Base-by-base conservation (phyloP, 306 rosid genomes). In the Trifolium subterraneum region DNA sequence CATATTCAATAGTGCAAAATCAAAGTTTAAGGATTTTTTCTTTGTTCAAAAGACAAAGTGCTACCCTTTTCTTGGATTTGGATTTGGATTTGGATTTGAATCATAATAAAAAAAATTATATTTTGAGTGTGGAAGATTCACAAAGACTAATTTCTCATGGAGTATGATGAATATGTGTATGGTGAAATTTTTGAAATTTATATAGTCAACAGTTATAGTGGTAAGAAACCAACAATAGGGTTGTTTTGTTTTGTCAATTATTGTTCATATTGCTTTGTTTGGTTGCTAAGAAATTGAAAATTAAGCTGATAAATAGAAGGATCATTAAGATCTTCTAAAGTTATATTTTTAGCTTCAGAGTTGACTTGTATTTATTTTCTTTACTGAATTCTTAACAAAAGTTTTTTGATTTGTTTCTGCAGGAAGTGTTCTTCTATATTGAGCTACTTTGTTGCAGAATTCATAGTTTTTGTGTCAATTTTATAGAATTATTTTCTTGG, bases 121-220 rank as follows among this genome's bases (percentile, higher is more conserved):
- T 33, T 10, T 56, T 74, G 38, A 39, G 65, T 68, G 11, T 72
- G 27, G 15, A 66, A 39, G 71, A 52, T 39, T 78, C 63, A 72
- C 23, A 39, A 5, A 9, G 5, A 48, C 36, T 22, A 11, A 70
- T 50, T 35, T 78, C 56, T 76, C 39, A 93, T 89, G 98, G 96
- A 85, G 72, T 81, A 79, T 71, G 56, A 78, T 64, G 96, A 88
- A 39, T 75, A 72, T 82, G 86, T 88, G 63, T 60, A 50, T 51
- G 74, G 60, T 56, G 83, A 56, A 64, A 61, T 67, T 80, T 78
- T 75, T 78, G 82, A 25, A 44, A 1, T 31, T 39, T 58, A 2
- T 14, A 10, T 50, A 14, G 64, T 84, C 81, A 81, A 38, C 36
- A 16, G 9, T 42, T 19, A 55, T 36, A 65, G 73, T 59, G 85